Evolutionary conservation across 495 filamentous ascomycete genomes (phyloP).

Genomic region (Aspergillus affinis): DNA sequence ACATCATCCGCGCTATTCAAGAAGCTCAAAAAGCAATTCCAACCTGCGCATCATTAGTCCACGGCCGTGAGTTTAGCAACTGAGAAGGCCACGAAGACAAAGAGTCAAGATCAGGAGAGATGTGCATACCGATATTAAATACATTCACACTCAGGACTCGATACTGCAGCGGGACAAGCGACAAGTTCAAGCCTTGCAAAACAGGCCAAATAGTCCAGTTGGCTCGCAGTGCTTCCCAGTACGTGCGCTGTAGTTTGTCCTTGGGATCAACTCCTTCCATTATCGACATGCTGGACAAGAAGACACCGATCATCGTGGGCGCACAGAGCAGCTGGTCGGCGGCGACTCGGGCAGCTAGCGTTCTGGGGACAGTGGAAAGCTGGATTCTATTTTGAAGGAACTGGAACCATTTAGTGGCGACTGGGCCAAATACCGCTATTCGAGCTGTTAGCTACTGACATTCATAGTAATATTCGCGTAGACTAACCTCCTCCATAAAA

Average conservation of each 20-base stretch:
- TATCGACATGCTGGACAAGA: constrained; percentile 71
- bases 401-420: constrained; percentile 76
- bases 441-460: not conserved
- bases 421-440: constrained; percentile 74
- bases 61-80: not conserved
- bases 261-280: constrained; percentile 65
- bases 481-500: constrained; percentile 14
- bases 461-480: not conserved
- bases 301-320: constrained; percentile 68
- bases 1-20: constrained; percentile 7
- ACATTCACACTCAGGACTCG: constrained; percentile 78
- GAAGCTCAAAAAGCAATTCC: constrained; percentile 18
- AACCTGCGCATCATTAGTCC: not conserved
- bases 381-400: constrained; percentile 63
- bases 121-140: constrained; percentile 53
- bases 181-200: constrained; percentile 80
- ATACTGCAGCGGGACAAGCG: constrained; percentile 72
- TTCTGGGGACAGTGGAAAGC: constrained; percentile 1
- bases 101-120: not conserved
- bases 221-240: constrained; percentile 58
- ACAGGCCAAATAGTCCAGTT: constrained; percentile 88
- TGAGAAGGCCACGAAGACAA: not conserved
- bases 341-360: constrained; percentile 59
- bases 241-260: constrained; percentile 65
- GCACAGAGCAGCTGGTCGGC: constrained; percentile 76